A percentile compares a stretch with the other conserved stretches of the same genome.
Evolutionary conservation across 306 rosid species (phyloP).

Genomic region (Ziziphus jujuba): DNA sequence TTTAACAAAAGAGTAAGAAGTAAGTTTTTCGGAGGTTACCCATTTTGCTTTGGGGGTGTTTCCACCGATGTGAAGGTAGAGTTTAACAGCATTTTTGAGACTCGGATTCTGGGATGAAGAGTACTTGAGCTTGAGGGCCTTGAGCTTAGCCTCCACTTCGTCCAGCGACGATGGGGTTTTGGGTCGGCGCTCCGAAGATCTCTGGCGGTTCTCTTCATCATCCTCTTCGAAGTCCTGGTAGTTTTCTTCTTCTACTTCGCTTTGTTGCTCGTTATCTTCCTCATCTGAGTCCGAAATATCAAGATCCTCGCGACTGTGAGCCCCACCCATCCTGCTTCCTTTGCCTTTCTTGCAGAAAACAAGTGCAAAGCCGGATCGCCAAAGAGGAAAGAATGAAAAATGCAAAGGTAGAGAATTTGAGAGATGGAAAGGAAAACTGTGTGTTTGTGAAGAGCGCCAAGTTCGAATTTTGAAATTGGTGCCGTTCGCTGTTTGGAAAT

Average conservation of each 20-base stretch:
- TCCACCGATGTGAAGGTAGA: constrained; percentile 76
- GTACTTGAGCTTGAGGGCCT: constrained; percentile 80
- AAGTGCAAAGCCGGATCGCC: not conserved
- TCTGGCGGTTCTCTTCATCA: constrained; percentile 18
- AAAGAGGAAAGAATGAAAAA: not conserved
- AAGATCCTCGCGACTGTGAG: constrained; percentile 67
- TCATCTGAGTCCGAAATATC: constrained; percentile 61
- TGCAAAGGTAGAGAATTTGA: not conserved
- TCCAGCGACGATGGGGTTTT: constrained; percentile 66
- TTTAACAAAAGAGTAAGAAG: constrained; percentile 54
- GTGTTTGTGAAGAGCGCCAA: constrained; percentile 40
- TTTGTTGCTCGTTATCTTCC: constrained; percentile 23
- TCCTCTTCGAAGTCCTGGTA: constrained; percentile 59
- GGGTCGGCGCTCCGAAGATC: constrained; percentile 50
- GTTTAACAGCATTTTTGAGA: constrained; percentile 72
- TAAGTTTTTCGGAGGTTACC: constrained; percentile 73
- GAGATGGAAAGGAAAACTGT: not conserved
- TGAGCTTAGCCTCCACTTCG: constrained; percentile 81
- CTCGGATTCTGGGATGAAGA: constrained; percentile 43
- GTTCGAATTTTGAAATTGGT: constrained; percentile 59
- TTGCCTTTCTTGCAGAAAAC: not conserved
- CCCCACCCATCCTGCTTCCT: constrained; percentile 57
- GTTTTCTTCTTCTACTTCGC: constrained; percentile 39
- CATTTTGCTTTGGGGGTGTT: constrained; percentile 85
- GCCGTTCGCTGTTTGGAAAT: constrained; percentile 12